A percentile compares a stretch with the other conserved stretches of the same genome.
These are phyloP conservation scores for Neophaeococcomyces mojaviensis DNA, from an alignment of 2,329 filamentous ascomycete genomes.

Conservation along the genomic window DNA sequence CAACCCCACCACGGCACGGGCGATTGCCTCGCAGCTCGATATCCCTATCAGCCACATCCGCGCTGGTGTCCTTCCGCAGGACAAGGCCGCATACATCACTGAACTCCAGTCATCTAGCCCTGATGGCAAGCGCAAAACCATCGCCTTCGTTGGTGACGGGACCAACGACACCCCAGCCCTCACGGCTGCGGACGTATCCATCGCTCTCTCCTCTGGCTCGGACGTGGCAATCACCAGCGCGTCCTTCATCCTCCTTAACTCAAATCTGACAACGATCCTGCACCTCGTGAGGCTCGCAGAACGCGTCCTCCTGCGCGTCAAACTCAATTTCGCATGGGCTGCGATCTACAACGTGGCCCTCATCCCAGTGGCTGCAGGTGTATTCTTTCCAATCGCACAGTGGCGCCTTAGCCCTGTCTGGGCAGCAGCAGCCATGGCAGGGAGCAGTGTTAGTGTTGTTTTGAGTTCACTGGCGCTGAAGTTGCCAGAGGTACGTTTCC, in stretches of 20 bases:
- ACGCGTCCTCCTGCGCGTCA: slow-evolving; percentile 68
- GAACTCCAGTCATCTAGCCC: slow-evolving; percentile 27
- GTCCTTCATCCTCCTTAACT: slow-evolving; percentile 71
- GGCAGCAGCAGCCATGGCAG: slow-evolving; percentile 86
- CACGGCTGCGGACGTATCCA: slow-evolving; percentile 71
- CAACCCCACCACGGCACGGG: slow-evolving; percentile 73
- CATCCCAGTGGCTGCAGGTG: slow-evolving; percentile 73
- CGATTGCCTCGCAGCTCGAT: slow-evolving; percentile 67
- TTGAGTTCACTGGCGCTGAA: slow-evolving; percentile 69
- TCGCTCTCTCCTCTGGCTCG: slow-evolving; percentile 71
- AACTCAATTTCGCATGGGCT: slow-evolving; percentile 81
- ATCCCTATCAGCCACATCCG: slow-evolving; percentile 70
- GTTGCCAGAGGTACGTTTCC: slow-evolving; percentile 19
- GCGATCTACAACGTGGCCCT: slow-evolving; percentile 72
- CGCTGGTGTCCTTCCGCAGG: slow-evolving; percentile 74
- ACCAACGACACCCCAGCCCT: slow-evolving; percentile 81
- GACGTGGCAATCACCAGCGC: slow-evolving; percentile 78
- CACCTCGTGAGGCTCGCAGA: slow-evolving; percentile 65
- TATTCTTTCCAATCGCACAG: slow-evolving; percentile 55
- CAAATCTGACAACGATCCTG: slow-evolving; percentile 61
- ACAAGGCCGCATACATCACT: slow-evolving; percentile 53
- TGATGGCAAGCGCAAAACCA: slow-evolving; percentile 42
- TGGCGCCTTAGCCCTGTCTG: slow-evolving; percentile 52
- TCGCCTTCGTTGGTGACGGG: slow-evolving; percentile 81
- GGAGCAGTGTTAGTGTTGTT: slow-evolving; percentile 85